Conservation (phyloP, 2,329 filamentous ascomycete species). For the Canariomyces notabilis region DNA sequence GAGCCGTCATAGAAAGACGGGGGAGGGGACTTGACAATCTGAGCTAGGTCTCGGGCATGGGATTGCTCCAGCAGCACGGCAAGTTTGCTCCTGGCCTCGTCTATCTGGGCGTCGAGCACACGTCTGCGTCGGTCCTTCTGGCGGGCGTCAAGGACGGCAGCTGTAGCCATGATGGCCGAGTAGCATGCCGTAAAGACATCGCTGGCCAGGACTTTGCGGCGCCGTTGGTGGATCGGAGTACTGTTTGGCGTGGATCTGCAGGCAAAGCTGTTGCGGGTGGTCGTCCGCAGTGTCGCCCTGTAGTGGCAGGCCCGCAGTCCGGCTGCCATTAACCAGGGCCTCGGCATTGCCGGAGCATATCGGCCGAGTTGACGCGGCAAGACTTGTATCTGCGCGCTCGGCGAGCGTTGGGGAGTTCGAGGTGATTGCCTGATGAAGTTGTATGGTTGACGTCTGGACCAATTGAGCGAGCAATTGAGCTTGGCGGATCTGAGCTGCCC, state of each 20-base stretch:
- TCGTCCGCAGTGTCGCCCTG: slow-evolving; percentile 51
- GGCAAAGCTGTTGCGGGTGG: slow-evolving; percentile 43
- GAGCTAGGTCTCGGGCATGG: slow-evolving; percentile 18
- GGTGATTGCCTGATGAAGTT: no score
- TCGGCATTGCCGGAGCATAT: slow-evolving; percentile 54
- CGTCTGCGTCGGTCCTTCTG: slow-evolving; percentile 53
- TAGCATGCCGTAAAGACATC: slow-evolving; percentile 63
- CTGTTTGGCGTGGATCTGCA: slow-evolving; percentile 37
- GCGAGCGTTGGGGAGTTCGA: slow-evolving; percentile 1
- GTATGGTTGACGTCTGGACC: no score
- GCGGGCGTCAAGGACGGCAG: slow-evolving; percentile 56
- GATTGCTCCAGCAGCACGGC: slow-evolving; percentile 34
- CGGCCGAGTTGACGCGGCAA: slow-evolving; percentile 18
- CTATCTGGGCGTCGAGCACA: slow-evolving; percentile 58
- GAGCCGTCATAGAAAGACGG: slow-evolving; percentile 3
- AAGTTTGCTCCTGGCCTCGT: slow-evolving; percentile 47
- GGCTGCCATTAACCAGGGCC: slow-evolving; percentile 62
- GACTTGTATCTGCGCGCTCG: not conserved
- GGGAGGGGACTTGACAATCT: slow-evolving; percentile 7
- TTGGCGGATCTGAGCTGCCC: no score
- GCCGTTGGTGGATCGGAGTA: slow-evolving; percentile 31
- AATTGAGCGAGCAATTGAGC: no score
- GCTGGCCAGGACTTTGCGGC: slow-evolving; percentile 45
- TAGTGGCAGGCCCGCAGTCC: slow-evolving; percentile 61
- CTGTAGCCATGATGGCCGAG: slow-evolving; percentile 61